Percentiles rank a stretch among this genome's conserved stretches.
phyloP scores from a whole-genome alignment of 495 filamentous ascomycete genomes.

The Neurospora discreta region DNA sequence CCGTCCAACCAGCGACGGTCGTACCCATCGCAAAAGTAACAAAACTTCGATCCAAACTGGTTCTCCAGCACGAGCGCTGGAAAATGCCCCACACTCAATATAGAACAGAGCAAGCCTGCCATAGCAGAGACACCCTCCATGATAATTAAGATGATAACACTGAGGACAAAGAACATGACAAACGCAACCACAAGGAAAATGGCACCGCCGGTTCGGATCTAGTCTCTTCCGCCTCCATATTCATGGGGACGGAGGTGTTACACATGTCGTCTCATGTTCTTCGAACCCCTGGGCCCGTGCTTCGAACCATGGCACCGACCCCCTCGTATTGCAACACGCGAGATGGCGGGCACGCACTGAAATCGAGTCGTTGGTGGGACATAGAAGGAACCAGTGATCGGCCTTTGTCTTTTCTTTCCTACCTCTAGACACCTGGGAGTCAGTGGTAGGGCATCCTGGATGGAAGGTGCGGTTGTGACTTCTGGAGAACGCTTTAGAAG shows the following conservation, averaged over 20 bases:
- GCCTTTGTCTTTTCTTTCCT: neutral
- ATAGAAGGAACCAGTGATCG: neutral
- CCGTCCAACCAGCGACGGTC: neutral
- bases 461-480: neutral
- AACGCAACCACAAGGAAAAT: constrained; percentile 72
- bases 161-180: constrained; percentile 79
- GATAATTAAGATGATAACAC: constrained; percentile 57
- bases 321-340: neutral
- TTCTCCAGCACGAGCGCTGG: too few relatives aligned
- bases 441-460: too few relatives aligned
- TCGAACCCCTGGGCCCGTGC: neutral
- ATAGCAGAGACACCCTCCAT: constrained; percentile 42
- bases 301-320: neutral
- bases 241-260: neutral
- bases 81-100: too few relatives aligned
- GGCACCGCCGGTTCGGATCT: constrained; percentile 44
- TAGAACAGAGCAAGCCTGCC: constrained; percentile 31
- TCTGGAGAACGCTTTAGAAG: too few relatives aligned
- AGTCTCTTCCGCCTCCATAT: neutral
- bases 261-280: neutral
- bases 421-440: too few relatives aligned
- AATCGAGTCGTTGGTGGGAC: neutral
- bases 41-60: too few relatives aligned
- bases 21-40: neutral
- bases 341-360: neutral